A percentile compares a stretch with the other conserved stretches of the same genome.
These are phyloP conservation scores for Secale cereale DNA, from an alignment of 176 grass and related monocot species.

Conservation along the genomic window DNA sequence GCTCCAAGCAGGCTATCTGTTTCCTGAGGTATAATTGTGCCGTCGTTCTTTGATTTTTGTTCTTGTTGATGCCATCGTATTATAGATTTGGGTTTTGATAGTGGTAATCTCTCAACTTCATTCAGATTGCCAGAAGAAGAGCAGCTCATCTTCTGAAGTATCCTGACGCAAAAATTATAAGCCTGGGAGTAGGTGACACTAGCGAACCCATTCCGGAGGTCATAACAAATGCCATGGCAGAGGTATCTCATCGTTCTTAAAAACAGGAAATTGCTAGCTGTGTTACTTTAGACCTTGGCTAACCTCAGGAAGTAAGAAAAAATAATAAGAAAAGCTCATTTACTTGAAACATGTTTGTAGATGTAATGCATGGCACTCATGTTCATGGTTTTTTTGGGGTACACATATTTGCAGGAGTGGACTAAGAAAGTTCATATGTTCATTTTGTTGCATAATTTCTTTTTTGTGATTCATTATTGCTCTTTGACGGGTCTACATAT, in stretches of 20 bases:
- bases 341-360: not conserved
- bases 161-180: constrained; percentile 87
- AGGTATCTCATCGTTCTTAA: constrained; percentile 34
- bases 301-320: not conserved
- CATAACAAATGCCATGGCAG: constrained; percentile 86
- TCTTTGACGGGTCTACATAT: constrained; percentile 16
- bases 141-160: constrained; percentile 66
- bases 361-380: not conserved
- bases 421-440: not conserved
- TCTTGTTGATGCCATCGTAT: not conserved
- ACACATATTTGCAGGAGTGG: not conserved
- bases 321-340: not conserved
- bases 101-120: not conserved
- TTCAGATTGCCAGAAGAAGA: constrained; percentile 83
- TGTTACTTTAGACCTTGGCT: not conserved
- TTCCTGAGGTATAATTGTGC: constrained; percentile 51
- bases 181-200: constrained; percentile 91
- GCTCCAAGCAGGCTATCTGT: constrained; percentile 76
- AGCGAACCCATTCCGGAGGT: constrained; percentile 81
- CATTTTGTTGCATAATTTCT: not conserved
- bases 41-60: not conserved
- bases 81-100: constrained; percentile 9
- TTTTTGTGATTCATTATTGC: not conserved
- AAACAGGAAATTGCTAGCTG: not conserved
- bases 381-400: not conserved